phyloP scores from a whole-genome alignment of 1,284 basidiomycete species.

The Xanthoconium separans region DNA sequence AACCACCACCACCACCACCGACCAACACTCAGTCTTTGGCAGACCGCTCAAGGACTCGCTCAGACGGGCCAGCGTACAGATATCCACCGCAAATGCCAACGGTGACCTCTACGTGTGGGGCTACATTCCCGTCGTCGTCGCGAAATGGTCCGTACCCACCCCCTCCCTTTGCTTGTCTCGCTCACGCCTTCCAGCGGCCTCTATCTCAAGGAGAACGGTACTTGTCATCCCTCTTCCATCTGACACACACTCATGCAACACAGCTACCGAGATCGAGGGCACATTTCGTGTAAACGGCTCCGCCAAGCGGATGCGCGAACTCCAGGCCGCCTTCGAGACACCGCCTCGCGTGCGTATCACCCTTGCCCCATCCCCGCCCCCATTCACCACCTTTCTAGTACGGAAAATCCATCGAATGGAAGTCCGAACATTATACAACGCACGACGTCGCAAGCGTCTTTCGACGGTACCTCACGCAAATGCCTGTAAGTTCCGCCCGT shows the following conservation, averaged over 20 bases:
- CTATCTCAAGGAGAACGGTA: constrained; percentile 89
- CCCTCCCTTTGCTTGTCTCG: constrained; percentile 1
- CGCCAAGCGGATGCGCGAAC: constrained; percentile 91
- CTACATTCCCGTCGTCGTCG: constrained; percentile 95
- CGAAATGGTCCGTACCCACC: constrained; percentile 78
- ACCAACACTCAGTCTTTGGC: constrained; percentile 74
- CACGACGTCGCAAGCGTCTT: constrained; percentile 98
- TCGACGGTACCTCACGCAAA: constrained; percentile 91
- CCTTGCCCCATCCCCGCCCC: neutral
- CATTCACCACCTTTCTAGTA: constrained; percentile 52
- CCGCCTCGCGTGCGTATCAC: constrained; percentile 73
- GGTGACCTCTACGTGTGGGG: constrained; percentile 89
- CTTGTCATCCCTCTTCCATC: constrained; percentile 11
- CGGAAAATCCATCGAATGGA: constrained; percentile 93
- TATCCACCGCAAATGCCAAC: constrained; percentile 85
- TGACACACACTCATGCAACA: constrained; percentile 5
- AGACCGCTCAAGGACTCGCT: constrained; percentile 83
- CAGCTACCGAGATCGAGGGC: constrained; percentile 93
- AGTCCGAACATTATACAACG: constrained; percentile 78
- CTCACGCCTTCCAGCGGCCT: constrained; percentile 58
- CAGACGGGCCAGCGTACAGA: constrained; percentile 88
- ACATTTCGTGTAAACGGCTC: constrained; percentile 95
- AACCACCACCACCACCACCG: constrained; percentile 23
- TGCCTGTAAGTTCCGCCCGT: constrained; percentile 73
- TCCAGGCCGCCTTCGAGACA: constrained; percentile 88